Base-by-base conservation (phyloP, 768 basidiomycete genomes). In the Suillus ampliporus region DNA sequence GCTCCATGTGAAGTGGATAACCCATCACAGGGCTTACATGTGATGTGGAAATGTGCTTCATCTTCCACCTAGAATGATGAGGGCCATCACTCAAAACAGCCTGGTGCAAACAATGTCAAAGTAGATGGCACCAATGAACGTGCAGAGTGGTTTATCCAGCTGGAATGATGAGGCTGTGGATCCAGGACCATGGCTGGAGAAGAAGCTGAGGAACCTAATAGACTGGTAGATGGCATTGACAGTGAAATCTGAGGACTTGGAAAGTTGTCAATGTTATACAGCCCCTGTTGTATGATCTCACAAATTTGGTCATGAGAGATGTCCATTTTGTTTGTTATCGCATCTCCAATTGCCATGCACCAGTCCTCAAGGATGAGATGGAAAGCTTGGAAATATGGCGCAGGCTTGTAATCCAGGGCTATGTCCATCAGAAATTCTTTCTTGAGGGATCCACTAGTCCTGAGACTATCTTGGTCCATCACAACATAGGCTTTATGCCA, bases 251-350 rank as follows among this genome's bases (percentile, higher is more conserved):
- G 37, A 47, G 23, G 46, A 47, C 46, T 47, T 2, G 4, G 31
- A 31, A n/a, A 51, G 11, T 5, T 52, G 19, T 14, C 2, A 6
- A 35, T 31, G 31, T 34, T 34, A 6, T 52, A 5, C 31, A 34
- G 31, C 19, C 51, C 34, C 51, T 6, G 11, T 31, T 52, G 31
- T 52, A 52, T 52, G 51, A 52, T 52, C 31, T 52, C 23, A 34
- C 1, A 3, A 13, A 52, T 52, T 13, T 35, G 11, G 19, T 35
- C 9, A 6, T 52, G 51, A 52, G 51, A 52, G 51, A 52, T 10
- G 5, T 52, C 51, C 3, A 6, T 34, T 13, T 21, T 0, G 3
- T 35, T 34, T 2, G 3, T 3, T 35, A 52, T 3, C 6, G 31
- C n/a, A 1, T 26, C 9, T n/a, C 51, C 10, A 6, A 52, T 52